These are phyloP conservation scores for Colletotrichum karsti DNA, from an alignment of 2,329 filamentous ascomycete genomes.

Conservation along the genomic window DNA sequence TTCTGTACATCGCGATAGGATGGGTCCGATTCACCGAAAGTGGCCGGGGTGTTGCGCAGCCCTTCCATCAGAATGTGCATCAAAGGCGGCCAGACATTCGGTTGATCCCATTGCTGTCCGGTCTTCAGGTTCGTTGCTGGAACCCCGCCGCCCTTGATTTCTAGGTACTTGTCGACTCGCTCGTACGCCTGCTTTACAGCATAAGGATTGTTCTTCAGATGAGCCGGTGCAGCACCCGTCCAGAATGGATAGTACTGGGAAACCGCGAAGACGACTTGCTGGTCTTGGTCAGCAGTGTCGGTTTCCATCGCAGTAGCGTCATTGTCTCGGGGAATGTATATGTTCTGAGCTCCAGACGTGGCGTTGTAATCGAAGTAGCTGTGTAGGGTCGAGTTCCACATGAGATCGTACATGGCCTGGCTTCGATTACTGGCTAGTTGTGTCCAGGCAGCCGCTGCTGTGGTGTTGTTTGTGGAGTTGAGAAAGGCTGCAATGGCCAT, in stretches of 20 bases:
- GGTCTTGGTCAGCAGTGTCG: constrained; percentile 57
- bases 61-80: constrained; percentile 72
- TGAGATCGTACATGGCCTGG: constrained; percentile 67
- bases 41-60: constrained; percentile 66
- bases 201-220: constrained; percentile 65
- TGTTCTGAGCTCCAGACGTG: constrained; percentile 63
- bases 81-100: constrained; percentile 75
- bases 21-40: constrained; percentile 61
- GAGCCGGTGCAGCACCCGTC: constrained; percentile 68
- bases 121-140: constrained; percentile 69
- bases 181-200: constrained; percentile 63
- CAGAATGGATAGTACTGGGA: constrained; percentile 76
- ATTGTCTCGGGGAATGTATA: constrained; percentile 59
- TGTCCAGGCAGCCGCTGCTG: constrained; percentile 58
- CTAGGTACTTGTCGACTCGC: constrained; percentile 62
- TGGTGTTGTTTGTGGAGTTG: constrained; percentile 57
- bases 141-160: constrained; percentile 62
- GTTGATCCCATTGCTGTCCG: constrained; percentile 75
- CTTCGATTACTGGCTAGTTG: constrained; percentile 60
- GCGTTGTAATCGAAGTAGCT: constrained; percentile 77
- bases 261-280: constrained; percentile 65
- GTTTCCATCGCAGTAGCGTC: constrained; percentile 52
- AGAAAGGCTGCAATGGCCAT: constrained; percentile 65
- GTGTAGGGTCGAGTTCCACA: constrained; percentile 71
- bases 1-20: constrained; percentile 62